phyloP scores from a whole-genome alignment of 805 yeast species.

The Myxozyma geophila region DNA sequence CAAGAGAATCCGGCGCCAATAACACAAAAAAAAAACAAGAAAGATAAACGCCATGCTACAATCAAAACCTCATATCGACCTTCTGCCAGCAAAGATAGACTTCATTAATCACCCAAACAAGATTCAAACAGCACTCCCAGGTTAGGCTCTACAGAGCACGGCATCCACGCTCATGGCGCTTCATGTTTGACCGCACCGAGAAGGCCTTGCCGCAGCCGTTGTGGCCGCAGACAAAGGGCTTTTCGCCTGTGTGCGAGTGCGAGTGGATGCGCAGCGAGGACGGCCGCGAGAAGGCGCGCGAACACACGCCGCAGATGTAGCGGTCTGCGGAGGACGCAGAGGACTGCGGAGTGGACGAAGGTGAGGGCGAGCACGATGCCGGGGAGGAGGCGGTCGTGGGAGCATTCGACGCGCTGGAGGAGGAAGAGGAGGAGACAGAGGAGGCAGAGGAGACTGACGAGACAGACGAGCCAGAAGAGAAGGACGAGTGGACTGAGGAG shows the following conservation, averaged over 20 bases:
- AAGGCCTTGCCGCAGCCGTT: slow-evolving; percentile 70
- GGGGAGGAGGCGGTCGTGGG: slow-evolving; percentile 6
- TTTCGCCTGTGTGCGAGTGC: slow-evolving; percentile 81
- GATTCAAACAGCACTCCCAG: too few relatives aligned
- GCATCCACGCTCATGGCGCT: slow-evolving; percentile 65
- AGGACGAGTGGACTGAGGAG: neutral
- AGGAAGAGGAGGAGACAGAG: slow-evolving; percentile 5
- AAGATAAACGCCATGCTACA: too few relatives aligned
- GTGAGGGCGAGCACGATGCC: slow-evolving; percentile 7
- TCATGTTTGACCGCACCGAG: slow-evolving; percentile 80
- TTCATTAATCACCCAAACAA: too few relatives aligned
- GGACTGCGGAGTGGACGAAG: slow-evolving; percentile 7
- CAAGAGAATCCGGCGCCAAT: too few relatives aligned
- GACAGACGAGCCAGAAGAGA: neutral
- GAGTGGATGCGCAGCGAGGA: slow-evolving; percentile 80
- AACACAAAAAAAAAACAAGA: too few relatives aligned
- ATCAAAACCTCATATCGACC: neutral
- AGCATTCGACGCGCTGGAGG: neutral
- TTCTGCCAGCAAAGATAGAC: too few relatives aligned
- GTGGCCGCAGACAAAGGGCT: slow-evolving; percentile 72
- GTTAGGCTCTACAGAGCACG: slow-evolving; percentile 22
- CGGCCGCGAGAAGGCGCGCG: slow-evolving; percentile 82
- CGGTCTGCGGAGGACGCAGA: slow-evolving; percentile 24
- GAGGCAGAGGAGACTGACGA: slow-evolving; percentile 8
- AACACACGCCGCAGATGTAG: slow-evolving; percentile 56